A percentile compares a stretch with the other conserved stretches of the same genome.
Evolutionary conservation across 2,329 filamentous ascomycete genomes (phyloP).

Genomic region (Clarireedia monteithiana): DNA sequence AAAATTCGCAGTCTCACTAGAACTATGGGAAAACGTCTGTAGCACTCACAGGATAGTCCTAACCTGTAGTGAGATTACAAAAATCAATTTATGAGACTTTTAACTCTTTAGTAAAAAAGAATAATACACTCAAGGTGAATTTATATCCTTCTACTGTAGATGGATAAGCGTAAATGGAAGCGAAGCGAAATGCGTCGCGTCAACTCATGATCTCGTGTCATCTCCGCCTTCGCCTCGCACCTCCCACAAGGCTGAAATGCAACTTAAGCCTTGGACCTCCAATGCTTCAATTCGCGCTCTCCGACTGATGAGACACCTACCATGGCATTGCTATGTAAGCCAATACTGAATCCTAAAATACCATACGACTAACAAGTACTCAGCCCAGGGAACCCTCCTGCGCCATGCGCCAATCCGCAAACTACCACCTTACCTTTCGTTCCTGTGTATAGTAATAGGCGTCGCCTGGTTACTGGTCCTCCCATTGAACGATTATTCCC

Average conservation of each 20-base stretch:
- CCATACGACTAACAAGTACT: conserved; percentile 12
- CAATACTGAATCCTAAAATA: not conserved
- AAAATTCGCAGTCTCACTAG: too few relatives aligned
- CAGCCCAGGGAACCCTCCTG: conserved; percentile 55
- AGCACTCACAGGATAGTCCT: too few relatives aligned
- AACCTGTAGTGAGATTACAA: too few relatives aligned
- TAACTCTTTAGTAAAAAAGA: too few relatives aligned
- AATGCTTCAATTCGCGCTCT: not conserved
- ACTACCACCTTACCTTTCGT: conserved; percentile 79
- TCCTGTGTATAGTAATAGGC: conserved; percentile 76
- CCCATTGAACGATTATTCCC: conserved; percentile 83
- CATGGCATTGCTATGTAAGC: conserved; percentile 25
- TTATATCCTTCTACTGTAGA: not conserved
- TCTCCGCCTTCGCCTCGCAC: too few relatives aligned
- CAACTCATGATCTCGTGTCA: conserved; percentile 4
- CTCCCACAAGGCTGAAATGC: not conserved
- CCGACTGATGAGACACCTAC: not conserved
- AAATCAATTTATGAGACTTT: too few relatives aligned
- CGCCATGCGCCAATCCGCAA: conserved; percentile 77
- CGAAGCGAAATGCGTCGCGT: not conserved
- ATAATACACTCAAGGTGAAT: not conserved
- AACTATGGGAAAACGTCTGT: too few relatives aligned
- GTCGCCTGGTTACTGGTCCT: conserved; percentile 85
- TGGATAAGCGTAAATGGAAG: too few relatives aligned
- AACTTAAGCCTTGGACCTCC: not conserved